These are phyloP conservation scores for Trichoderma koningii DNA, from an alignment of 2,329 filamentous ascomycete species.

Conservation along the genomic window DNA sequence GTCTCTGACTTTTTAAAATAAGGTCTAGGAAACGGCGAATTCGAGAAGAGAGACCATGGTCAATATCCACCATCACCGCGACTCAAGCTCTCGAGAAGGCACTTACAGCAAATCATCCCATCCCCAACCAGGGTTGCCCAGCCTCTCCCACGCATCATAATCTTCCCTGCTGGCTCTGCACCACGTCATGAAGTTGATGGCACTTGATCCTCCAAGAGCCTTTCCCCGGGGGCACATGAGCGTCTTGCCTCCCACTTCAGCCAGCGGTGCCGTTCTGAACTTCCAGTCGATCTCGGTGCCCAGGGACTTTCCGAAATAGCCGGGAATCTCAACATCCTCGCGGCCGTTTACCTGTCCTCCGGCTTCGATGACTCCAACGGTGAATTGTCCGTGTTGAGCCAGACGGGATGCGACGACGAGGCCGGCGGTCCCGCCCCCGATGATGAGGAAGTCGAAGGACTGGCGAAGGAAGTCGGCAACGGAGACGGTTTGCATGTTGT, in stretches of 20 bases:
- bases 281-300: slow-evolving; percentile 46
- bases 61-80: not conserved
- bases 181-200: slow-evolving; percentile 61
- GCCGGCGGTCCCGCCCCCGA: slow-evolving; percentile 58
- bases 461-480: slow-evolving; percentile 33
- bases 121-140: slow-evolving; percentile 62
- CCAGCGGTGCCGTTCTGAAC: slow-evolving; percentile 45
- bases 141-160: slow-evolving; percentile 57
- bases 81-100: not conserved
- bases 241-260: slow-evolving; percentile 42
- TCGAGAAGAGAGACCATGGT: not conserved
- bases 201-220: slow-evolving; percentile 64
- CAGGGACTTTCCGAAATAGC: slow-evolving; percentile 41
- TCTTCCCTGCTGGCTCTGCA: slow-evolving; percentile 50
- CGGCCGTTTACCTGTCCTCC: slow-evolving; percentile 35
- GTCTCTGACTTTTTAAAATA: slow-evolving; percentile 55
- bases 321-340: slow-evolving; percentile 45
- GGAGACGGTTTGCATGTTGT: slow-evolving; percentile 16
- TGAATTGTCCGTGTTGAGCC: slow-evolving; percentile 41
- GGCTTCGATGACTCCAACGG: slow-evolving; percentile 40
- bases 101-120: slow-evolving; percentile 49
- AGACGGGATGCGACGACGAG: slow-evolving; percentile 53
- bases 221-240: slow-evolving; percentile 48
- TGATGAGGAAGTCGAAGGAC: slow-evolving; percentile 44
- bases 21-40: slow-evolving; percentile 39